These are phyloP conservation scores for Sarcomyxa edulis DNA, from an alignment of 768 basidiomycete genomes.

Conservation along the genomic window DNA sequence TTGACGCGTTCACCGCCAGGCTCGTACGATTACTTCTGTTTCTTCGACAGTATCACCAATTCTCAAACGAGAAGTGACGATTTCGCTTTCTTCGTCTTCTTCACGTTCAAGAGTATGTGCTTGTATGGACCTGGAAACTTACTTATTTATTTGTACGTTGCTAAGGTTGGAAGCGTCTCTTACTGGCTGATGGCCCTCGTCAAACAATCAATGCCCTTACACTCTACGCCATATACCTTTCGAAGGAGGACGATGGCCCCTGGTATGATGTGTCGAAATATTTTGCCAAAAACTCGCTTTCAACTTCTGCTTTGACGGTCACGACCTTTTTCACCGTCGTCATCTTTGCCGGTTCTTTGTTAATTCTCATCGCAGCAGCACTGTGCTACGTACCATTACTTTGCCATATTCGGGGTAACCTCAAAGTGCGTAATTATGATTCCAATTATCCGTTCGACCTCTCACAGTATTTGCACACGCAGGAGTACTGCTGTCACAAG, in stretches of 20 bases:
- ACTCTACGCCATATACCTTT: conserved; percentile 85
- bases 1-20: conserved; percentile 37
- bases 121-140: background rate
- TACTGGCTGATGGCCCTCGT: conserved; percentile 93
- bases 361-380: conserved; percentile 79
- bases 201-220: conserved; percentile 97
- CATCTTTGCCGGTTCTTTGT: conserved; percentile 79
- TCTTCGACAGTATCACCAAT: conserved; percentile 94
- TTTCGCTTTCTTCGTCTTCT: conserved; percentile 99
- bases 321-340: conserved; percentile 88
- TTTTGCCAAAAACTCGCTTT: conserved; percentile 68
- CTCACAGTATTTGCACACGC: conserved; percentile 9
- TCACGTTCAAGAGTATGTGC: conserved; percentile 91
- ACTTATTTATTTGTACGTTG: background rate
- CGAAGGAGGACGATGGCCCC: conserved; percentile 40
- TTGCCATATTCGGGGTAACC: conserved; percentile 92
- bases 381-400: conserved; percentile 91
- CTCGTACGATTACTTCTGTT: conserved; percentile 96
- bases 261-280: conserved; percentile 78
- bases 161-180: conserved; percentile 37
- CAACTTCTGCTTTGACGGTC: conserved; percentile 80
- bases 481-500: conserved; percentile 99
- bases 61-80: conserved; percentile 96
- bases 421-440: conserved; percentile 60
- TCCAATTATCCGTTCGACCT: too few species aligned